phyloP scores from a whole-genome alignment of 23 red algal genomes.

The Gracilaria vermiculophylla region DNA sequence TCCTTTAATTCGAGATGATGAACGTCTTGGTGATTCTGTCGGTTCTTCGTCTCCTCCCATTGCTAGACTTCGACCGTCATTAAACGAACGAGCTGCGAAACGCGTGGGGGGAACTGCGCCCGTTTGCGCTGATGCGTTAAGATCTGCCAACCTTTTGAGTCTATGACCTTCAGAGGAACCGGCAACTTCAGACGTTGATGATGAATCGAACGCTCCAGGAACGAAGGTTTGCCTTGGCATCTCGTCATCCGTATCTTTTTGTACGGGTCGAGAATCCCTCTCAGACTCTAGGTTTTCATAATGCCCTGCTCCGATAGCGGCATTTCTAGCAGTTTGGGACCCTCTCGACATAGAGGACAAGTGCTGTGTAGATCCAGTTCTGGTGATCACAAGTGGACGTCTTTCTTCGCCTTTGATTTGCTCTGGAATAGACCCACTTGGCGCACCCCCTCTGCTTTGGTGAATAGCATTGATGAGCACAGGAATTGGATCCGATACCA shows the following conservation, averaged over 20 bases:
- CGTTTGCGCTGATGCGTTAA: neutral
- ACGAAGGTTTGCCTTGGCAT: neutral
- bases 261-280: neutral
- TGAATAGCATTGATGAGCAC: neutral
- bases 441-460: neutral
- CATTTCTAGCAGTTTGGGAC: neutral
- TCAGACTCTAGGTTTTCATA: neutral
- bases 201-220: neutral
- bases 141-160: neutral
- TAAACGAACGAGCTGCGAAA: neutral
- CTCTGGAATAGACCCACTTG: constrained; percentile 6
- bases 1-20: neutral
- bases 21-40: neutral
- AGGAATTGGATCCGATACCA: neutral
- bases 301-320: neutral
- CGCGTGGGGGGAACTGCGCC: neutral
- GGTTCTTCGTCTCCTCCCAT: too few relatives aligned
- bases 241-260: neutral
- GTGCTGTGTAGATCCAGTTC: constrained; percentile 10
- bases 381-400: constrained; percentile 10
- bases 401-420: neutral
- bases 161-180: neutral
- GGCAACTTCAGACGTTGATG: neutral
- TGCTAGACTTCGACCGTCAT: neutral
- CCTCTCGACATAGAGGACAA: neutral